These are phyloP conservation scores for Cyberlindnera americana DNA, from an alignment of 805 yeast species.

Conservation along the genomic window DNA sequence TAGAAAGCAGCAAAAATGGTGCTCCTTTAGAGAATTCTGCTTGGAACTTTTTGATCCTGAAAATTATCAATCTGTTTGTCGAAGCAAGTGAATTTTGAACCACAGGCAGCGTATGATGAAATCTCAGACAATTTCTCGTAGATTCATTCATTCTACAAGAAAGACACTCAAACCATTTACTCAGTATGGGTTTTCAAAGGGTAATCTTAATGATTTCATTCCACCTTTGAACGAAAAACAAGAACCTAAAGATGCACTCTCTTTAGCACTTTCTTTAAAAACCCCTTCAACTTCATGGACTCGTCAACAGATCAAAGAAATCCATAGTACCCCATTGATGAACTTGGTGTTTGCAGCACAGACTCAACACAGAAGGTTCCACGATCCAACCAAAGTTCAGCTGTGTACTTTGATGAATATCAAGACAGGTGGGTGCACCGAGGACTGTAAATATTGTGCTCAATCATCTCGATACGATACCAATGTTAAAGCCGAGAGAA, in stretches of 20 bases:
- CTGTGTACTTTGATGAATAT: slow-evolving; percentile 72
- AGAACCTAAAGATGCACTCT: slow-evolving; percentile 17
- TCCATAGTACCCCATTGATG: slow-evolving; percentile 63
- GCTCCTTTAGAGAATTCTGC: not conserved
- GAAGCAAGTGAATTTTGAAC: no score
- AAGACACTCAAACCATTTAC: slow-evolving; percentile 2
- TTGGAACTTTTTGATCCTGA: not conserved
- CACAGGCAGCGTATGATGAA: no score
- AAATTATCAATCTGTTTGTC: no score
- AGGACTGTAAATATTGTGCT: slow-evolving; percentile 79
- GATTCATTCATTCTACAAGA: not conserved
- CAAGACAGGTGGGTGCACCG: slow-evolving; percentile 79
- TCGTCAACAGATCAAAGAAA: slow-evolving; percentile 51
- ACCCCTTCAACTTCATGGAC: slow-evolving; percentile 50
- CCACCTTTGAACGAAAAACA: not conserved
- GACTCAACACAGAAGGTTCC: slow-evolving; percentile 60
- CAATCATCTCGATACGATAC: slow-evolving; percentile 69
- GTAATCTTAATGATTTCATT: not conserved
- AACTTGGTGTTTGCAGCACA: slow-evolving; percentile 60
- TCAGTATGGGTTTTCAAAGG: slow-evolving; percentile 1
- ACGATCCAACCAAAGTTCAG: slow-evolving; percentile 68
- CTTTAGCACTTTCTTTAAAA: slow-evolving; percentile 29
- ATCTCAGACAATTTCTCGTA: no score
- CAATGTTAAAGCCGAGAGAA: slow-evolving; percentile 65
- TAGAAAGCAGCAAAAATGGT: no score